A percentile compares a stretch with the other conserved stretches of the same genome.
These are phyloP conservation scores for Cryptosporidium viatorum DNA, from an alignment of 169 alveolate genomes.

Conservation along the genomic window DNA sequence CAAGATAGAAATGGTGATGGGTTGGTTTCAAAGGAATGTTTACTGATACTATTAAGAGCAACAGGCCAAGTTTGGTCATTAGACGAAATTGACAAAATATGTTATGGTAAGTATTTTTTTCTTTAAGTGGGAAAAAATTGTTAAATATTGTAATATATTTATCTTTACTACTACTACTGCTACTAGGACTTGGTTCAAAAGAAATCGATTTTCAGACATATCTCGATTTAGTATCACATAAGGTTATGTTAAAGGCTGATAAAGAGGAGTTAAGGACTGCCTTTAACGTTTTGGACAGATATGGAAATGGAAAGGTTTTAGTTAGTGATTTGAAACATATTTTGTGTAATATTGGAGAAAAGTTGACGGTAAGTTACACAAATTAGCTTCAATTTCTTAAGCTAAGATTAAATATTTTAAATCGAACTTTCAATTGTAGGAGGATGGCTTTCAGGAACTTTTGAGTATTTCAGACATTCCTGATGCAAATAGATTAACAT, in stretches of 20 bases:
- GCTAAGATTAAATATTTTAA: background rate
- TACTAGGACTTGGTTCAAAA: slow-evolving; percentile 35
- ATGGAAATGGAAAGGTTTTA: slow-evolving; percentile 52
- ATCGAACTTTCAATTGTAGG: background rate
- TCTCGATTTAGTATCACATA: slow-evolving; percentile 47
- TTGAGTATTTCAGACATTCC: slow-evolving; percentile 50
- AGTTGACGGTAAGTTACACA: slow-evolving; percentile 28
- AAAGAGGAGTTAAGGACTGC: slow-evolving; percentile 53
- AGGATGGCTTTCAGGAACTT: slow-evolving; percentile 51
- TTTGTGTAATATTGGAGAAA: slow-evolving; percentile 55
- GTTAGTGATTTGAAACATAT: slow-evolving; percentile 68
- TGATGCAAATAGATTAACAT: slow-evolving; percentile 48
- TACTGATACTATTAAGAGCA: slow-evolving; percentile 39
- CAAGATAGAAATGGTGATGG: slow-evolving; percentile 72
- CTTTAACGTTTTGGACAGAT: slow-evolving; percentile 53
- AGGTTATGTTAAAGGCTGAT: slow-evolving; percentile 50
- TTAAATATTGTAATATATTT: too few relatives aligned
- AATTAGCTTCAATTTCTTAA: background rate
- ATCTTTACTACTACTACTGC: background rate
- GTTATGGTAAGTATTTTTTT: slow-evolving; percentile 36
- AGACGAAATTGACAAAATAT: slow-evolving; percentile 50
- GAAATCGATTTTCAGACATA: slow-evolving; percentile 57
- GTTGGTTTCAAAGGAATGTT: slow-evolving; percentile 45
- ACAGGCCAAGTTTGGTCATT: slow-evolving; percentile 68
- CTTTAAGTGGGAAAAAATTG: too few relatives aligned